Evolutionary conservation across 164 flowering plant species (phyloP), one percentile per base, ranked within the genome.

Genomic region (Umbellularia californica): DNA sequence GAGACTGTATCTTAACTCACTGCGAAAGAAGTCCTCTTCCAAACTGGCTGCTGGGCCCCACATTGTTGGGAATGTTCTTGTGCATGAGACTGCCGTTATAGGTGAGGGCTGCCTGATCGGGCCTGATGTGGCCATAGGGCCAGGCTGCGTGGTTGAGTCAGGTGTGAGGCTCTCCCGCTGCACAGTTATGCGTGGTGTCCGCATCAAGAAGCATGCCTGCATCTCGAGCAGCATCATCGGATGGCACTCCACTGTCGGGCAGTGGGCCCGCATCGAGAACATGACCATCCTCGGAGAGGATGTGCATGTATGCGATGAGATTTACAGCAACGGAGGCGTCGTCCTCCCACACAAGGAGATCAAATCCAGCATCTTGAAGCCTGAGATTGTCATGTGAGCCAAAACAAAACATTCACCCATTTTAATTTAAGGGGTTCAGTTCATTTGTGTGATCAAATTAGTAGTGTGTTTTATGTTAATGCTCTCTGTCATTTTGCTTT

Each of bases 261-360:
- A 91, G 77, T 93, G 98, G 99, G 97, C 98, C 33, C 95, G 98
- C 35, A 90, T 95, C 1, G 99, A 95, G 82, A 95, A 95, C 89
- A 91, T 95, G 97, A 93, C 98, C 60, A 92, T 95, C 30, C 92
- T 95, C 0, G 99, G 99, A 25, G 99, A 95, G 73, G 99, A 95
- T 81, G 99, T 95, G 13, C 99, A 95, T 79, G 95, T 95, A 0
- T 79, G 91, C 33, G 98, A 95, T 81, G 99, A 95, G 73, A 81
- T 95, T 22, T 92, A 95, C 87, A 95, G 98, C 84, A 93, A 95
- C 73, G 99, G 98, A 0, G 99, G 99, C 33, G 97, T 93, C 10
- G 94, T 95, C 69, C 83, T 93, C 69, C 99, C 99, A 23, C 99
- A 95, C 86, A 93, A 93, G 79, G 99, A 93, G 90, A 93, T 95